Base-by-base conservation (phyloP, 2,329 filamentous ascomycete species). In the Aspergillus felis region DNA sequence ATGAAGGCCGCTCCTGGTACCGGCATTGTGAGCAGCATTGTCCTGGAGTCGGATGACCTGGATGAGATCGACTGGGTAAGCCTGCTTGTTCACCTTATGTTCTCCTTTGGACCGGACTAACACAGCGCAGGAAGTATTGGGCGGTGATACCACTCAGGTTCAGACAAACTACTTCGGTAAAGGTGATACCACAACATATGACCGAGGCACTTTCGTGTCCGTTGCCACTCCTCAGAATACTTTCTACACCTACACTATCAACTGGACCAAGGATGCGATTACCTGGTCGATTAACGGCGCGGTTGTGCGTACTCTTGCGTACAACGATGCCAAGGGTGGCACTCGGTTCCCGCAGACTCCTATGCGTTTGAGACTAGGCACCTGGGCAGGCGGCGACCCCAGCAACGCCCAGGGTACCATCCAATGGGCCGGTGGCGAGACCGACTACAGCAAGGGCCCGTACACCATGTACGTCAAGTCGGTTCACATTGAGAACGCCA, bases 151-250 rank as follows among this genome's bases (percentile, higher is more conserved):
- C 22, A 67, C 61, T 42, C 61, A 69, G 52, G 71, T 77, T 35
- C 92, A 97, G 77, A 90, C 88, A 68, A 97, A 99, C 78, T 99
- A 96, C 79, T 99, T 97, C 67, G 91, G 92, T 74, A 97, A 97
- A 78, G 94, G 93, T 55, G 83, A 91, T 66, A 92, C 90, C 0
- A 65, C 69, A 3, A 84, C 84, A 12, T 96, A 94, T 78, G 91
- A 96, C 77, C 89, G 93, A 57, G 92, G 88, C 60, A 88, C 89
- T 58, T 92, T 90, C 73, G 88, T 92, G 73, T 76, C 84, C 1
- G 78, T 87, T 68, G 66, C 78, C 61, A 76, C 82, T 68, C 93
- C 89, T 57, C 76, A 79, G 62, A 68, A 71, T 27, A 62, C 60
- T 38, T 78, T 74, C 67, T 75, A 79, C 66, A 79, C 76, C 29